Evolutionary conservation across 2,329 filamentous ascomycete species (phyloP).

Genomic region (Arthrobotrys sphaeroides): DNA sequence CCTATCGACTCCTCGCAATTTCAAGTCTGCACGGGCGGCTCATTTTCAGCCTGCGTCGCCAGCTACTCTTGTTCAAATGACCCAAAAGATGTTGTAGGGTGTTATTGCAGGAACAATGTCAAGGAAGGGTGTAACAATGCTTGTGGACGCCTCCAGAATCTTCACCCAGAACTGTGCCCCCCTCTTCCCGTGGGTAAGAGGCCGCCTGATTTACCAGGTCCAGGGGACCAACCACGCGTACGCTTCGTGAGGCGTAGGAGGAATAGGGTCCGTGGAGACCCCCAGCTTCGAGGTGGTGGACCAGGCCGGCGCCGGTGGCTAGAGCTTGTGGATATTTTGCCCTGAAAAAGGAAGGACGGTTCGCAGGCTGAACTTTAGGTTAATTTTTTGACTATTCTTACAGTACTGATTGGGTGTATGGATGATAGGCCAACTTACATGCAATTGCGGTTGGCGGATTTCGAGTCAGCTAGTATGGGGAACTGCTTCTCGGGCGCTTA

Average conservation of each 20-base stretch:
- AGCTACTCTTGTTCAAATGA: constrained; percentile 20
- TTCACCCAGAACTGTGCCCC: constrained; percentile 18
- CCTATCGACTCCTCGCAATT: constrained; percentile 40
- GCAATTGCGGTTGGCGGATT: not conserved
- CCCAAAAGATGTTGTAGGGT: constrained; percentile 17
- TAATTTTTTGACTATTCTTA: constrained; percentile 10
- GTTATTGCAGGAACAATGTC: constrained; percentile 51
- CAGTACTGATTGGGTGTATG: constrained; percentile 2
- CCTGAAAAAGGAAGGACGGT: not conserved
- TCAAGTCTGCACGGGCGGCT: constrained; percentile 36
- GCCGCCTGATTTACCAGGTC: constrained; percentile 24
- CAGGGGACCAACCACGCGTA: not conserved
- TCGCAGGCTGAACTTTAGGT: not conserved
- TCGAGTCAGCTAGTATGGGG: not conserved
- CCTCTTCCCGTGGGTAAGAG: constrained; percentile 18
- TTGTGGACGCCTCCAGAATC: constrained; percentile 18
- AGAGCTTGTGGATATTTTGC: not conserved
- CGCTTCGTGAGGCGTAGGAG: not conserved
- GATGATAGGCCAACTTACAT: not conserved
- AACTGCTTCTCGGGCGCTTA: not conserved
- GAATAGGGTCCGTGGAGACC: too few relatives aligned
- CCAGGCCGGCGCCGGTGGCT: not conserved
- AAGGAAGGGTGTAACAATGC: constrained; percentile 30
- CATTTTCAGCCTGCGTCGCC: constrained; percentile 26
- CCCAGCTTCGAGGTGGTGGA: not conserved